phyloP scores from a whole-genome alignment of 495 filamentous ascomycete genomes.

The Hypoxylon trugodes region DNA sequence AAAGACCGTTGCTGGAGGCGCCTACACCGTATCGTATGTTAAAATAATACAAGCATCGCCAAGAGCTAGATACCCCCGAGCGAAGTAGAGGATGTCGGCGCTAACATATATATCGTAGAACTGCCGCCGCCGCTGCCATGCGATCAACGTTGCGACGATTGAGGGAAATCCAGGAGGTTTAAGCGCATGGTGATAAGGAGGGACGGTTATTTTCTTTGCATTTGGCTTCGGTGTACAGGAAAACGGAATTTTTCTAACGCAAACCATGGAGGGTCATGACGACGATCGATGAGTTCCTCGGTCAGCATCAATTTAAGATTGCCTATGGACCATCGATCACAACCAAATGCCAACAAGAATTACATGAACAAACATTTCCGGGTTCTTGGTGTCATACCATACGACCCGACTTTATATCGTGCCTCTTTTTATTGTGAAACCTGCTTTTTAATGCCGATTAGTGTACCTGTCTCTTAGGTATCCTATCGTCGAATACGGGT shows the following conservation, averaged over 20 bases:
- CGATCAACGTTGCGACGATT: slow-evolving; percentile 97
- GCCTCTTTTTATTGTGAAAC: slow-evolving; percentile 28
- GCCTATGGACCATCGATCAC: slow-evolving; percentile 35
- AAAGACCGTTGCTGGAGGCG: slow-evolving; percentile 95
- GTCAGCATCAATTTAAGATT: slow-evolving; percentile 33
- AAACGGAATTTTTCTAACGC: slow-evolving; percentile 41
- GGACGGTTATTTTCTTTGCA: slow-evolving; percentile 35
- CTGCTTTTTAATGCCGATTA: slow-evolving; percentile 2
- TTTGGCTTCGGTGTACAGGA: slow-evolving; percentile 43
- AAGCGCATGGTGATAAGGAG: slow-evolving; percentile 49
- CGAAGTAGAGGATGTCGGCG: background rate
- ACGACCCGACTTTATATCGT: slow-evolving; percentile 15
- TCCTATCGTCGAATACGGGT: slow-evolving; percentile 7
- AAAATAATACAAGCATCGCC: background rate
- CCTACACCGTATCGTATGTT: slow-evolving; percentile 96
- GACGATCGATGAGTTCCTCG: slow-evolving; percentile 34
- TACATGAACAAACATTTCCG: slow-evolving; percentile 31
- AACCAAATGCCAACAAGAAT: slow-evolving; percentile 42
- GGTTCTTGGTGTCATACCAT: slow-evolving; percentile 13
- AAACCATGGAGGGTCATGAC: slow-evolving; percentile 38
- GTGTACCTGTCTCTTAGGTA: background rate
- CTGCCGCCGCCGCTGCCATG: slow-evolving; percentile 94
- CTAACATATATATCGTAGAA: slow-evolving; percentile 63
- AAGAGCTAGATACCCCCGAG: background rate
- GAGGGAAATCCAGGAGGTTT: slow-evolving; percentile 97